Base-by-base conservation (phyloP, 2,329 filamentous ascomycete genomes). In the Colletotrichum godetiae region DNA sequence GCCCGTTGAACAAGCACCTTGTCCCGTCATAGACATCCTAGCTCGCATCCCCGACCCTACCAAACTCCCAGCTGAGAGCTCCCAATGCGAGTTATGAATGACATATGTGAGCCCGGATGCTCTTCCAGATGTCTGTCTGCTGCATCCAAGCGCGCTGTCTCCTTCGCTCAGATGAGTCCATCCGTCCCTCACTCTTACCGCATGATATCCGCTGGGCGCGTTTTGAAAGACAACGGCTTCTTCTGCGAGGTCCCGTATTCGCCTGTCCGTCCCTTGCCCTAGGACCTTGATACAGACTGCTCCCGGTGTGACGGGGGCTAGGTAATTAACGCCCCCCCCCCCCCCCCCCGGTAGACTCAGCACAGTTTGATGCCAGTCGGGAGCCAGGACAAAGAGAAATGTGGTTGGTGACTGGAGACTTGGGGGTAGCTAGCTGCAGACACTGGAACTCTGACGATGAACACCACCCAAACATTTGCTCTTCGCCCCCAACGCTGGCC, bases 61-160 rank as follows among this genome's bases (percentile, higher is more conserved):
- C 61, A 24, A 46, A 49, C 42, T 19, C 22, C 19, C 19, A 49
- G 19, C 42, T n/a, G 8, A 49, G 42, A 5, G 19, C 19, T 49
- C 19, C 19, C n/a, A 19, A 49, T 49, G 42, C 19, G 42, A 49
- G 22, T 10, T 27, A 19, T 29, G 27, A 24, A 27, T 29, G 6
- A 52, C 53, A 46, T 24, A n/a, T 22, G 27, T 58, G 24, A 31
- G 46, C 12, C 27, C 60, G 49, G 27, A 59, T 61, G 29, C 49
- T 57, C 24, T 42, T 29, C 31, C 49, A 59, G 52, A 27, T 31
- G 55, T 56, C 24, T 22, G 55, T 60, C 24, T 22, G 35, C 61
- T 56, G 49, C 67, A 52, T 73, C 71, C 67, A 64, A 73, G 67
- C 61, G 67, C 67, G 29, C 61, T 42, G 71, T 56, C 67, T 56